Evolutionary conservation across 129 eudicot genomes (phyloP).

Genomic region (Lactuca saligna): DNA sequence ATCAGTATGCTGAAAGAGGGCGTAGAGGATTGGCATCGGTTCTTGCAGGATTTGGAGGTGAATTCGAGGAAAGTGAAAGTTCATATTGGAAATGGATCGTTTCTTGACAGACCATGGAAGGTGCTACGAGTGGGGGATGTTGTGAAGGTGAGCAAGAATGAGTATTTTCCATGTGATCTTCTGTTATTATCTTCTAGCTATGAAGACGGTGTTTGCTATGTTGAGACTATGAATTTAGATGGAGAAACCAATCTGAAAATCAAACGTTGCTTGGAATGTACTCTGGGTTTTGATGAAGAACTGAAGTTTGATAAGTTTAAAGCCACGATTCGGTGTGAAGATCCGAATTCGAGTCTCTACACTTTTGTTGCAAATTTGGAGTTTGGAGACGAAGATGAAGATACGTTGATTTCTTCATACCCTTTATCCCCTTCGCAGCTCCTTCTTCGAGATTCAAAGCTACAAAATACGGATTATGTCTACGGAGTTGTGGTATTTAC

Average conservation of each 20-base stretch:
- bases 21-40: conserved; percentile 52
- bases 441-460: conserved; percentile 54
- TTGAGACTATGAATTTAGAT: conserved; percentile 58
- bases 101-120: conserved; percentile 42
- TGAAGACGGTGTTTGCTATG: conserved; percentile 58
- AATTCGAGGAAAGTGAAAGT: conserved; percentile 53
- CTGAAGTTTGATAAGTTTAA: conserved; percentile 29
- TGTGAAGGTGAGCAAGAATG: conserved; percentile 43
- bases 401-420: not conserved
- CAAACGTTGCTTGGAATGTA: conserved; percentile 52
- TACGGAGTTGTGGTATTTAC: conserved; percentile 50
- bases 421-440: conserved; percentile 43
- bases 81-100: conserved; percentile 43
- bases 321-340: conserved; percentile 48
- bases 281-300: conserved; percentile 36
- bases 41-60: conserved; percentile 49
- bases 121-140: conserved; percentile 50
- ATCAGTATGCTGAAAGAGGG: conserved; percentile 53
- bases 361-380: conserved; percentile 58
- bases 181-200: conserved; percentile 49
- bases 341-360: conserved; percentile 53
- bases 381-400: conserved; percentile 26
- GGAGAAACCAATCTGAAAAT: conserved; percentile 61
- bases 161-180: conserved; percentile 54
- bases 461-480: conserved; percentile 49